Evolutionary conservation across 2,329 filamentous ascomycete species (phyloP).

Genomic region (Hypoxylon sp.): DNA sequence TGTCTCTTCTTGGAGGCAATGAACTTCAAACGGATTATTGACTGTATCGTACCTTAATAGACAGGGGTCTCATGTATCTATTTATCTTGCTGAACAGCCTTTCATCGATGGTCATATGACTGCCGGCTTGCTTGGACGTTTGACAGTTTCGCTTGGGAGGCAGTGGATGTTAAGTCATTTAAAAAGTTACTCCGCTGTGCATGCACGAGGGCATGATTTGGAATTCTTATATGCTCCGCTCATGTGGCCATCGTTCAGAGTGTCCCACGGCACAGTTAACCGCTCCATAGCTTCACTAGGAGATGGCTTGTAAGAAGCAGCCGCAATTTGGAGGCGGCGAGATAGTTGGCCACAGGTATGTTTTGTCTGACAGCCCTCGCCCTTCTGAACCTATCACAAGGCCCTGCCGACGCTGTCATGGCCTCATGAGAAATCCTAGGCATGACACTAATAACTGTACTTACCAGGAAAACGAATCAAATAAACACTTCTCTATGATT

Average conservation of each 20-base stretch:
- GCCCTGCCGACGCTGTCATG: slow-evolving; percentile 10
- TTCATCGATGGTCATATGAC: slow-evolving; percentile 31
- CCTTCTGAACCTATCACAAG: slow-evolving; percentile 17
- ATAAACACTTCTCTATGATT: slow-evolving; percentile 20
- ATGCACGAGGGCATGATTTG: slow-evolving; percentile 37
- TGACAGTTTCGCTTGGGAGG: slow-evolving; percentile 27
- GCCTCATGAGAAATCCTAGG: slow-evolving; percentile 23
- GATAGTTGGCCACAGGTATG: slow-evolving; percentile 26
- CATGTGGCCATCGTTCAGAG: slow-evolving; percentile 24
- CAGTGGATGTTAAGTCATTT: slow-evolving; percentile 31
- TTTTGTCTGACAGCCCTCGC: slow-evolving; percentile 27
- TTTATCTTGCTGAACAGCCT: slow-evolving; percentile 36
- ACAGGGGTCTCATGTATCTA: slow-evolving; percentile 10
- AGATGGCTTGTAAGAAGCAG: slow-evolving; percentile 16
- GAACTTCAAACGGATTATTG: slow-evolving; percentile 22
- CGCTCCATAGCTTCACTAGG: slow-evolving; percentile 17
- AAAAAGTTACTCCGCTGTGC: slow-evolving; percentile 16
- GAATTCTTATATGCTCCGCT: slow-evolving; percentile 37
- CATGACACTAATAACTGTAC: slow-evolving; percentile 20
- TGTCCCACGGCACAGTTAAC: slow-evolving; percentile 34
- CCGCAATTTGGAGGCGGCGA: slow-evolving; percentile 28
- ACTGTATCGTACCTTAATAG: slow-evolving; percentile 17
- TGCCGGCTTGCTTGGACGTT: slow-evolving; percentile 26
- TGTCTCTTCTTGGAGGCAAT: neutral
- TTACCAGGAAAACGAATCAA: slow-evolving; percentile 30